These are phyloP conservation scores for Hortiboletus campestris DNA, from an alignment of 768 basidiomycete genomes.

Conservation along the genomic window DNA sequence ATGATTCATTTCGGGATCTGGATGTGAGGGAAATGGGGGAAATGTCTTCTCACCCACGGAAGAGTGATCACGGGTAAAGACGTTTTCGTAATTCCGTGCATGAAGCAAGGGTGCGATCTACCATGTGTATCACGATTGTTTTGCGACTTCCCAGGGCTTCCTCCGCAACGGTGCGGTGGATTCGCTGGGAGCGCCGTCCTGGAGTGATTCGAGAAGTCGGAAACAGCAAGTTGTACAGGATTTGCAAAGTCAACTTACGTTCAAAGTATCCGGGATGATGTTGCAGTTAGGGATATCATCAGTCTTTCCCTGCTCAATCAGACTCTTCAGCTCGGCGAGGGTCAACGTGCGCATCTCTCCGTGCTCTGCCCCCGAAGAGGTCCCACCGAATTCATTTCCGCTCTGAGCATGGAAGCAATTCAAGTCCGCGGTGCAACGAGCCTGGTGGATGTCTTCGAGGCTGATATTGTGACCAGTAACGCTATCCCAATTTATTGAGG, in stretches of 20 bases:
- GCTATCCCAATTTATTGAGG: slow-evolving; percentile 26
- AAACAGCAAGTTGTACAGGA: neutral
- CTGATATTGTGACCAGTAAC: slow-evolving; percentile 28
- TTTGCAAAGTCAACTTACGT: slow-evolving; percentile 43
- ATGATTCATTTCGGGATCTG: slow-evolving; percentile 8
- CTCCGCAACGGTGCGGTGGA: slow-evolving; percentile 49
- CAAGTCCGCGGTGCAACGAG: slow-evolving; percentile 11
- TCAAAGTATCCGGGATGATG: slow-evolving; percentile 61
- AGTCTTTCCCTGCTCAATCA: slow-evolving; percentile 69
- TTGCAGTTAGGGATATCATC: slow-evolving; percentile 81
- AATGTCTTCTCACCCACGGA: slow-evolving; percentile 13
- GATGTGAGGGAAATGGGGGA: neutral
- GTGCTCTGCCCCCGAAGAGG: slow-evolving; percentile 5
- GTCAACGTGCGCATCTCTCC: slow-evolving; percentile 49
- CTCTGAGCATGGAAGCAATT: slow-evolving; percentile 9
- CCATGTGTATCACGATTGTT: slow-evolving; percentile 18
- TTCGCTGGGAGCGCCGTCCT: slow-evolving; percentile 58
- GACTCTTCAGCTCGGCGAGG: slow-evolving; percentile 63
- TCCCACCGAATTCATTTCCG: slow-evolving; percentile 20
- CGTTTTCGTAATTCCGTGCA: slow-evolving; percentile 16
- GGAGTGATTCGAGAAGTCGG: slow-evolving; percentile 1
- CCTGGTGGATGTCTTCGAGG: slow-evolving; percentile 27
- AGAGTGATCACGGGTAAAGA: slow-evolving; percentile 11
- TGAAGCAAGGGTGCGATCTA: slow-evolving; percentile 11
- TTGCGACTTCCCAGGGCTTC: slow-evolving; percentile 66